Base-by-base conservation (phyloP, 164 flowering plant genomes). In the Buxus sempervirens region DNA sequence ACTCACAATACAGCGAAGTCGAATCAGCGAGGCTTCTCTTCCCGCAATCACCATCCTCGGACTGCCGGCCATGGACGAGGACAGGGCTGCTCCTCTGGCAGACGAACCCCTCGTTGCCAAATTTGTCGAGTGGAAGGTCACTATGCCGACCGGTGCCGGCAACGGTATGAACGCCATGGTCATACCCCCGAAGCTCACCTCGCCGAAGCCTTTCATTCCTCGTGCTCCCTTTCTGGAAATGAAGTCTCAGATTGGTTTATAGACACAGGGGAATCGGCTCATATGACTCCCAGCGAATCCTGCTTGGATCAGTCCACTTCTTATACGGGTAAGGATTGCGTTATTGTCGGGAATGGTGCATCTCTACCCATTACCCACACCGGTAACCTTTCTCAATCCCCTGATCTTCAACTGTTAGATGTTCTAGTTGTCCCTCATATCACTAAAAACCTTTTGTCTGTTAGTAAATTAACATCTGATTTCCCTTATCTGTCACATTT, bases 331-430 rank as follows among this genome's bases (percentile, higher is more conserved):
- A 60, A 60, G 63, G 63, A 60, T 18, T 60, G 20, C 1, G 63
- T 60, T 9, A 60, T 60, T 60, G 23, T 60, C 1, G 45, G 63
- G 21, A 60, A 60, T 60, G 42, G 63, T 60, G 63, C 41, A 4
- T 60, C 63, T 19, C 19, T 60, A 27, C 63, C 63, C 42, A 60
- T 60, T 28, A 60, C 63, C 1, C 63, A 60, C 28, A 60, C 63
- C 28, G 63, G 63, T 60, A 60, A 0, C 41, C 21, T 32, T 22
- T 60, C 63, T 60, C 63, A 1, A 28, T 0, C 21, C 21, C 45
- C 53, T 2, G 12, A 48, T 10, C 15, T 60, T 60, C n/a, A 60
- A 1, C 19, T 60, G 28, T 60, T 27, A 28, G 45, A 60, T 60
- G 63, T 60, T 18, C 28, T 60, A 38, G 63, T 60, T 60, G 63